A percentile compares a stretch with the other conserved stretches of the same genome.
Evolutionary conservation across 768 basidiomycete genomes (phyloP).

Genomic region (Daedaleopsis nitida): DNA sequence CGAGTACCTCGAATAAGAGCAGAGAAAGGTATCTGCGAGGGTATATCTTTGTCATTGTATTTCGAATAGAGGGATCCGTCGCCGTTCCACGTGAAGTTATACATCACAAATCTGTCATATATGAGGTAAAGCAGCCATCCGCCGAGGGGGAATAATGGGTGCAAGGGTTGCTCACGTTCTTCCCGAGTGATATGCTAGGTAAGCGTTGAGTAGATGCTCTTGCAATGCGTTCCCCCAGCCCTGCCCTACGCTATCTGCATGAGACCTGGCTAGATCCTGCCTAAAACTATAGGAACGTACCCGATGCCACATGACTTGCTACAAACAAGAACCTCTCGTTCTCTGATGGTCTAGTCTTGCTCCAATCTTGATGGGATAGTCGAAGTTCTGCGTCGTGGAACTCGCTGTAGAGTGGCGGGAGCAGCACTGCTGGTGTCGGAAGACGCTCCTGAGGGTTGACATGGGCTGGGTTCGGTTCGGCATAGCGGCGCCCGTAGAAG

Average conservation of each 20-base stretch:
- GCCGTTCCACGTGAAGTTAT: slow-evolving; percentile 14
- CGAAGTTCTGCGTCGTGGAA: slow-evolving; percentile 6
- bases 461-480: too few species aligned
- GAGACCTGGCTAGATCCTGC: too few species aligned
- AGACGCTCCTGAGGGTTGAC: too few species aligned
- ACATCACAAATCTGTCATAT: slow-evolving; percentile 5
- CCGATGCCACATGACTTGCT: slow-evolving; percentile 1
- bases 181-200: slow-evolving; percentile 2
- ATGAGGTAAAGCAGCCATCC: not conserved
- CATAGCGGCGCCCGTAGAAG: too few species aligned
- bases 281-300: not conserved
- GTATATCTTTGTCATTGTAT: slow-evolving; percentile 5
- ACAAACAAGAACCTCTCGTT: slow-evolving; percentile 8
- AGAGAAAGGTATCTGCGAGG: slow-evolving; percentile 12
- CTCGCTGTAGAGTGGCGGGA: not conserved
- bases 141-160: too few species aligned
- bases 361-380: slow-evolving; percentile 11
- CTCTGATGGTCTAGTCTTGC: not conserved
- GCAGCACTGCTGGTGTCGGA: too few species aligned
- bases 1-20: slow-evolving; percentile 12
- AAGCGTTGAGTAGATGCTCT: slow-evolving; percentile 7
- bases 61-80: slow-evolving; percentile 5
- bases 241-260: not conserved
- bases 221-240: slow-evolving; percentile 15
- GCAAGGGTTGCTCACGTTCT: not conserved